Evolutionary conservation across 2,329 filamentous ascomycete species (phyloP).

Genomic region (Penicillium sp.): DNA sequence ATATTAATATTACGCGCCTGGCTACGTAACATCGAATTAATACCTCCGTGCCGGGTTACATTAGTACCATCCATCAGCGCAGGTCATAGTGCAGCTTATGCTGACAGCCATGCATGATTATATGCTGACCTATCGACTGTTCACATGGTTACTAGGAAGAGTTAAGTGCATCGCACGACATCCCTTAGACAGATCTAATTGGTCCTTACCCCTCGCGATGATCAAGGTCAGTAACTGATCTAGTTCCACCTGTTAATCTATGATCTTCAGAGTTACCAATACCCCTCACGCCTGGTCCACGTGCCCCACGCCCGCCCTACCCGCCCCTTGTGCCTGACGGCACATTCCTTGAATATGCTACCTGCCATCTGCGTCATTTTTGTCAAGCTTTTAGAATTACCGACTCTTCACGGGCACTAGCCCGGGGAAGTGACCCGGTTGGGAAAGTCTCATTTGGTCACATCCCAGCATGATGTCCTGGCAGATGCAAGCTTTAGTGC

Average conservation of each 20-base stretch:
- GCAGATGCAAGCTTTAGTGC: neutral
- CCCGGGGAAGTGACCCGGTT: neutral
- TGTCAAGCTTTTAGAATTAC: neutral
- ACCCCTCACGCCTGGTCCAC: neutral
- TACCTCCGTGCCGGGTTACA: slow-evolving; percentile 2
- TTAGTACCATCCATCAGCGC: neutral
- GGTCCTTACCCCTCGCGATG: neutral
- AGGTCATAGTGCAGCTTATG: neutral
- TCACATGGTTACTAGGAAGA: neutral
- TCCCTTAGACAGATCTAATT: neutral
- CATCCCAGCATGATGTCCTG: neutral
- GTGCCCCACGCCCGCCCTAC: neutral
- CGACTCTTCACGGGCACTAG: neutral
- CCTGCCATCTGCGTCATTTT: neutral
- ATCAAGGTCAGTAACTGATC: neutral
- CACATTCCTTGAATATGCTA: neutral
- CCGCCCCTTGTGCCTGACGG: neutral
- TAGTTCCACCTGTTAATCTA: neutral
- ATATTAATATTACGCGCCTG: neutral
- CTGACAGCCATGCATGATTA: neutral
- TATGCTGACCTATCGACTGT: slow-evolving; percentile 2
- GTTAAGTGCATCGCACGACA: neutral
- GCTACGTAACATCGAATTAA: neutral
- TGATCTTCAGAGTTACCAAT: neutral
- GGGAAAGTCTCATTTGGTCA: neutral